Conservation (phyloP, 148 eudicot genomes). For the Rhododendron williamsianum region DNA sequence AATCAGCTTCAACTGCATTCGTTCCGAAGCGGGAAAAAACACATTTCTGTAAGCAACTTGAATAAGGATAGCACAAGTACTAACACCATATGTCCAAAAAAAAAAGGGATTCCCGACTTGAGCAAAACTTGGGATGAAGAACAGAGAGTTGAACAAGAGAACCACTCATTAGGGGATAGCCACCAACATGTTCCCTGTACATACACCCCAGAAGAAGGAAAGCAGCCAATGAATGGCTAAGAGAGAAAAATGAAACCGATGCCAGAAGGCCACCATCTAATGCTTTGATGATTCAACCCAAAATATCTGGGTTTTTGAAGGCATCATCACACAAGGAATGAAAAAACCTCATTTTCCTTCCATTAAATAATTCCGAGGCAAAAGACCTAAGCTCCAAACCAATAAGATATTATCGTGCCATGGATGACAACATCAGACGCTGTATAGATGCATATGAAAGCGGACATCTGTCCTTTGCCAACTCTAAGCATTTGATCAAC, state of each 20-base stretch:
- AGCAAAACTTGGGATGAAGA: neutral
- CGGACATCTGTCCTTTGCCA: conserved; percentile 41
- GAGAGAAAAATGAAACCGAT: neutral
- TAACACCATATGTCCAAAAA: neutral
- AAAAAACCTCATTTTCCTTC: neutral
- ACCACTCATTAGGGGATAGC: neutral
- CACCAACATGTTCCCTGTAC: neutral
- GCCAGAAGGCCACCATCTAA: neutral
- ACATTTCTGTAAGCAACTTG: no score
- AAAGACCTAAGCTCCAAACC: neutral
- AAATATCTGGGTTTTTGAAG: neutral
- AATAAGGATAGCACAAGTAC: no score
- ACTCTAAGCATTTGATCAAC: conserved; percentile 41
- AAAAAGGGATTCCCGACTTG: neutral
- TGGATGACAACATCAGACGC: conserved; percentile 48
- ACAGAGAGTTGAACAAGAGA: neutral
- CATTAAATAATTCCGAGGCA: neutral
- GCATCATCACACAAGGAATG: neutral
- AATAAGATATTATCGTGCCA: conserved; percentile 36
- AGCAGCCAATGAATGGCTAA: neutral
- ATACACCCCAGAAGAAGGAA: neutral
- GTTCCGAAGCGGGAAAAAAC: neutral
- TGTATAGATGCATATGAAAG: conserved; percentile 45
- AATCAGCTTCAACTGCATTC: neutral
- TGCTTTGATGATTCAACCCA: neutral